phyloP scores from a whole-genome alignment of 306 rosid species.

The Elaeagnus macrophylla region DNA sequence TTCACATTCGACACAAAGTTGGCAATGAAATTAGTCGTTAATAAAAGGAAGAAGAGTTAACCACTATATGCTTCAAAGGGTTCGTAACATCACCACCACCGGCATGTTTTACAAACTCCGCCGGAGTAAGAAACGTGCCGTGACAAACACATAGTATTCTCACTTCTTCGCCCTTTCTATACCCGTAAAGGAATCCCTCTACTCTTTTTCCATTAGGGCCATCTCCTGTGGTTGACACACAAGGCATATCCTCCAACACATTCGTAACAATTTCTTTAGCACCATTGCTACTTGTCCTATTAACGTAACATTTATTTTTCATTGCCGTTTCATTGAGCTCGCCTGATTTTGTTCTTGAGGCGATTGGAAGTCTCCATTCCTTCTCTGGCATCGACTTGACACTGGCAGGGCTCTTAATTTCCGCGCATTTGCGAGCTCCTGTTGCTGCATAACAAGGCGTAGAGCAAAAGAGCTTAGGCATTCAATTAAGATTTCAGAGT shows the following conservation, averaged over 20 bases:
- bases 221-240: conserved; percentile 47
- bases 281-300: conserved; percentile 7
- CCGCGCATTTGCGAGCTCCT: conserved; percentile 16
- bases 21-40: conserved; percentile 5
- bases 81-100: conserved; percentile 55
- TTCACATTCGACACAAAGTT: no score
- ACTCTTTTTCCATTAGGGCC: conserved; percentile 60
- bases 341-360: conserved; percentile 5
- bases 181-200: conserved; percentile 70
- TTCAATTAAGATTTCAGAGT: neutral
- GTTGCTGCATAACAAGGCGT: neutral
- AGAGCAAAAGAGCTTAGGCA: neutral
- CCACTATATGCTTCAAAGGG: conserved; percentile 67
- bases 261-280: conserved; percentile 30
- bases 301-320: conserved; percentile 9
- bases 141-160: conserved; percentile 73
- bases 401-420: conserved; percentile 25
- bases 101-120: conserved; percentile 73
- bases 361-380: conserved; percentile 16
- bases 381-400: conserved; percentile 1
- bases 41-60: conserved; percentile 30
- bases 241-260: conserved; percentile 56
- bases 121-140: conserved; percentile 60
- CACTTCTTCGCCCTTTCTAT: conserved; percentile 64
- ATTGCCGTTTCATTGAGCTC: conserved; percentile 1